Percentiles rank a stretch among this genome's conserved stretches.
Conservation (phyloP, 2,329 filamentous ascomycete species). For the Aspergillus niger region DNA sequence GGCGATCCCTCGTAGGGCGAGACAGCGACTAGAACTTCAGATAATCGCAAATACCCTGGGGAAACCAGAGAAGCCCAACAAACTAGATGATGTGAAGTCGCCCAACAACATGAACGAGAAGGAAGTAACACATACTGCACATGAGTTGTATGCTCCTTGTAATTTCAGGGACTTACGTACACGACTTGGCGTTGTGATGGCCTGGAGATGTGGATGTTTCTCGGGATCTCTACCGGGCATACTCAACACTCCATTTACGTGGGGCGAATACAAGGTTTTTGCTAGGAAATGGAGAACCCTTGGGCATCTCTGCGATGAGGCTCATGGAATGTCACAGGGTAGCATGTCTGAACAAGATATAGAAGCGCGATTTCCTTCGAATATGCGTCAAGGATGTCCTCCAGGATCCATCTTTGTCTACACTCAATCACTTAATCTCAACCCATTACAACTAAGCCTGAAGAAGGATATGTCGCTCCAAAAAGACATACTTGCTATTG, state of each 20-base stretch:
- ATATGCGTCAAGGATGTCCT: neutral
- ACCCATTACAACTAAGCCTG: neutral
- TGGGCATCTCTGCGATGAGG: neutral
- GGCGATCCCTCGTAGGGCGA: neutral
- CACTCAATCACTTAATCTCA: neutral
- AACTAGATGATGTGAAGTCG: neutral
- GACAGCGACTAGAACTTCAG: neutral
- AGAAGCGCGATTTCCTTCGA: neutral
- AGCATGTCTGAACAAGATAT: neutral
- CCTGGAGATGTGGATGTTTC: neutral
- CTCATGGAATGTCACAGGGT: neutral
- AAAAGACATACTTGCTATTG: no score
- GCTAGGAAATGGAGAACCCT: neutral
- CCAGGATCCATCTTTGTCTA: neutral
- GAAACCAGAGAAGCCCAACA: neutral
- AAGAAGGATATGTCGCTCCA: neutral
- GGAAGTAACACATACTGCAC: neutral
- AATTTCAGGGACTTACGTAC: no score
- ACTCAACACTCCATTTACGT: neutral
- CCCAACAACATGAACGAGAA: neutral
- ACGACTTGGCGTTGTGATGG: neutral
- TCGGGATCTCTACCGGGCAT: neutral
- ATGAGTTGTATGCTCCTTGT: neutral
- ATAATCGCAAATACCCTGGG: neutral
- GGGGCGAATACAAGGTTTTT: neutral